Base-by-base conservation (phyloP, 164 flowering plant species). In the Magnolia sinica region DNA sequence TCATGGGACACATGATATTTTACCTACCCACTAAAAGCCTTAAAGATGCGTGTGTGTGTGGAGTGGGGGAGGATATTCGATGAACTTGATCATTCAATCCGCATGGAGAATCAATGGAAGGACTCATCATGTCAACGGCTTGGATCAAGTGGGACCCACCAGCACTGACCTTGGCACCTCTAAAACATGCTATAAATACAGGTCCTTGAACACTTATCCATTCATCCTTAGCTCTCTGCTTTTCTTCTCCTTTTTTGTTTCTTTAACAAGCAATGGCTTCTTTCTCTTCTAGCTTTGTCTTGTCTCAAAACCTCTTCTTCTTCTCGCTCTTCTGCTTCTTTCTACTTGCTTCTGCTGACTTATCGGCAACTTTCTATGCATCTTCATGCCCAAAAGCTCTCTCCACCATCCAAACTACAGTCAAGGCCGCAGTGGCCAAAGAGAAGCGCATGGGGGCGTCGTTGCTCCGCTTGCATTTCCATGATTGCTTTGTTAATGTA, bases 391-490 rank as follows among this genome's bases (percentile, higher is more conserved):
- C 81, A 19, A 14, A 69, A 2, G 83, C 81, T 4, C 67, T 78
- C 71, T 66, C 83, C 1, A 73, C 81, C 61, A 76, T 81, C 9
- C 68, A 73, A 29, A 4, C 45, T 8, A 64, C 63, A 0, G 72
- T 81, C 11, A 14, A 51, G 13, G 63, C n/a, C 0, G 83, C 83
- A 2, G 76, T 81, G 49, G 7, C 14, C 1, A 27, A 51, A 1
- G 81, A 81, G 50, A 31, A n/a, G 4, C 81, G 83, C 58, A 78
- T 81, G 81, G 83, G 83, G 9, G 81, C 78, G n/a, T 79, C 81
- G 1, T 24, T 79, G 22, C 74, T 79, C 13, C 81, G 81, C 31
- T 71, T 79, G 6, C 77, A 73, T 13, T 74, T 79, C 75, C 77
- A 79, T 50, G 81, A 74, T 23, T 74, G 81, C 73, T 79, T 79